phyloP scores from a whole-genome alignment of 208 protist genomes.

The Lotmaria passim region DNA sequence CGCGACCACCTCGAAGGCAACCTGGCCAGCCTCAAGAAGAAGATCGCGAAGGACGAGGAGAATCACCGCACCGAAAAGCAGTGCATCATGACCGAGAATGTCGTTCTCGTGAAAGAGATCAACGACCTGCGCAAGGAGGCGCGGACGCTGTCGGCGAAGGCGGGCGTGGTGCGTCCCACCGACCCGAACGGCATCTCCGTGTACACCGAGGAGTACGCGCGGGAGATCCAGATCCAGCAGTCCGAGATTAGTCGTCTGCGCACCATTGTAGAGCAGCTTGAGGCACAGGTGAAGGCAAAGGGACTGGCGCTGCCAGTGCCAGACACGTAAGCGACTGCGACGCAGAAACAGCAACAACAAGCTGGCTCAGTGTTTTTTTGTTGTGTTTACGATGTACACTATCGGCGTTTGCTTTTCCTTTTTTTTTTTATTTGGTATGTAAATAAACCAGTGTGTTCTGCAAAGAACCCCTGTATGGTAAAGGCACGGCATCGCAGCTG shows the following conservation, averaged over 20 bases:
- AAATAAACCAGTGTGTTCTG: too few species aligned
- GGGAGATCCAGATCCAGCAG: slow-evolving; percentile 90
- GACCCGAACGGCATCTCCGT: slow-evolving; percentile 59
- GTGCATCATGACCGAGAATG: slow-evolving; percentile 96
- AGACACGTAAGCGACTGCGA: slow-evolving; percentile 3
- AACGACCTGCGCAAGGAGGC: slow-evolving; percentile 97
- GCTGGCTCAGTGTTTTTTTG: too few species aligned
- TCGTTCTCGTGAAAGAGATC: slow-evolving; percentile 95
- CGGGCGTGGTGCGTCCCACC: slow-evolving; percentile 54
- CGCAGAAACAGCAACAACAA: too few species aligned
- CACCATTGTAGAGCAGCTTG: slow-evolving; percentile 61
- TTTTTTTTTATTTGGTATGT: too few species aligned
- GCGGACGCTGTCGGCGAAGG: slow-evolving; percentile 76
- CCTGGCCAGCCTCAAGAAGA: slow-evolving; percentile 92
- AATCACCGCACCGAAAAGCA: slow-evolving; percentile 89
- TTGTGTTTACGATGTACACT: too few species aligned
- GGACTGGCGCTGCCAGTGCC: slow-evolving; percentile 64
- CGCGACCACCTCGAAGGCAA: slow-evolving; percentile 95
- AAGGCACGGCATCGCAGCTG: too few species aligned
- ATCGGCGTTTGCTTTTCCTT: too few species aligned
- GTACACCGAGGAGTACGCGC: slow-evolving; percentile 69
- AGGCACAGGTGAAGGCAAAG: slow-evolving; percentile 67
- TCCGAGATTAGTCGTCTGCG: slow-evolving; percentile 85
- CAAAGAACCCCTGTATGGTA: too few species aligned
- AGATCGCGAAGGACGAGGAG: slow-evolving; percentile 94